A percentile compares a stretch with the other conserved stretches of the same genome.
Evolutionary conservation across 2,329 filamentous ascomycete species (phyloP).

Genomic region (Salinomyces thailandicus): DNA sequence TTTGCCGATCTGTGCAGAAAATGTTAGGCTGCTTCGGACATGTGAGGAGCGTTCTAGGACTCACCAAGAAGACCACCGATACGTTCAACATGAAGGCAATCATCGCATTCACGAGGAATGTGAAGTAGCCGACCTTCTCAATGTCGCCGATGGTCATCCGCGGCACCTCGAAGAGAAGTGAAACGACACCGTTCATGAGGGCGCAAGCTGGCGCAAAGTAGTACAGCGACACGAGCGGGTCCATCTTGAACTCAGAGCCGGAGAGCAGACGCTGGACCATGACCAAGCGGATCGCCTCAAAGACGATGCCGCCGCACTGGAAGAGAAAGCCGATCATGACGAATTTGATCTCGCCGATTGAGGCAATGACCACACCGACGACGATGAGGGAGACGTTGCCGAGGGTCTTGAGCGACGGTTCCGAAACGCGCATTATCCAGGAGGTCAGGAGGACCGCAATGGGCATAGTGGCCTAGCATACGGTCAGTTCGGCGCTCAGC

Average conservation of each 20-base stretch:
- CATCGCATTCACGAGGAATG: conserved; percentile 64
- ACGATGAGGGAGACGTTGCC: conserved; percentile 93
- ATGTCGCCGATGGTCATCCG: conserved; percentile 58
- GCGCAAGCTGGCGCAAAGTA: conserved; percentile 83
- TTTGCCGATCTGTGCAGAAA: conserved; percentile 61
- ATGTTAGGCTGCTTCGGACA: neutral
- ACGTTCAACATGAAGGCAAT: conserved; percentile 76
- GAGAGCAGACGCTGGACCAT: conserved; percentile 76
- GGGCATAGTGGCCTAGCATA: conserved; percentile 70
- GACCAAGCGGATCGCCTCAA: conserved; percentile 72
- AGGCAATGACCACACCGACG: conserved; percentile 86
- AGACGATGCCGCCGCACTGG: conserved; percentile 67
- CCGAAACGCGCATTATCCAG: conserved; percentile 75
- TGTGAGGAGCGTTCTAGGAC: conserved; percentile 47
- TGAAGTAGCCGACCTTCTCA: conserved; percentile 60
- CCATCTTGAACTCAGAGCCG: conserved; percentile 83
- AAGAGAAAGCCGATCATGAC: conserved; percentile 68
- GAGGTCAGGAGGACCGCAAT: conserved; percentile 84
- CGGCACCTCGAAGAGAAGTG: conserved; percentile 64
- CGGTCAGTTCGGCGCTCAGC: neutral
- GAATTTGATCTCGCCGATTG: conserved; percentile 91
- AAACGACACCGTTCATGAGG: conserved; percentile 65
- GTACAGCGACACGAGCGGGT: conserved; percentile 77
- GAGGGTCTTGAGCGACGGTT: conserved; percentile 76
- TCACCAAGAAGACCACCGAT: conserved; percentile 75